phyloP scores from a whole-genome alignment of 768 basidiomycete genomes.

The Lentinus tigrinus region DNA sequence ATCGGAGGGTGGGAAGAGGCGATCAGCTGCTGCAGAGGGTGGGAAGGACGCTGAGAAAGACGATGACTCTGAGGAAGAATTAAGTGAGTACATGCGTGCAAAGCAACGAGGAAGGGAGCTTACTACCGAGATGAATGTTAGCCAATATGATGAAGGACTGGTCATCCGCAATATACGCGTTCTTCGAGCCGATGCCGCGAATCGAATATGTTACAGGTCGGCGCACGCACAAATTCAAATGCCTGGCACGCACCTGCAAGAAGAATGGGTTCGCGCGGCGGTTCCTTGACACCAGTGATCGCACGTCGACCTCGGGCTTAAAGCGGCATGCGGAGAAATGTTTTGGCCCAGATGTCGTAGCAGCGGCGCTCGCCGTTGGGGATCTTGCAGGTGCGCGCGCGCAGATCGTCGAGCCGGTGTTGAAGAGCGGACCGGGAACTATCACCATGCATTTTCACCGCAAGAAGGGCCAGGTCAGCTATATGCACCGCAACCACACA shows the following conservation, averaged over 20 bases:
- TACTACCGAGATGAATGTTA: too few species aligned
- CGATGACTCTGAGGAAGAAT: too few species aligned
- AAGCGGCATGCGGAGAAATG: slow-evolving; percentile 29
- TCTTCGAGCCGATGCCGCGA: slow-evolving; percentile 29
- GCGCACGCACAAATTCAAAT: slow-evolving; percentile 29
- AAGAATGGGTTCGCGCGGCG: slow-evolving; percentile 8
- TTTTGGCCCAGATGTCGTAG: slow-evolving; percentile 31
- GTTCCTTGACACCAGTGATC: slow-evolving; percentile 29
- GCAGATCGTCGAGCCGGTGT: not conserved
- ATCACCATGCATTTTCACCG: slow-evolving; percentile 30
- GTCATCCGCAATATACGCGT: slow-evolving; percentile 35
- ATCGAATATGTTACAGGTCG: slow-evolving; percentile 24
- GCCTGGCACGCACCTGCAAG: slow-evolving; percentile 23
- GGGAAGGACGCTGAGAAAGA: too few species aligned
- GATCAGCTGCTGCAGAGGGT: too few species aligned
- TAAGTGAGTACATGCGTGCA: too few species aligned
- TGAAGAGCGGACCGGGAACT: not conserved
- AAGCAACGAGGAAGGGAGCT: too few species aligned
- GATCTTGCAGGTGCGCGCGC: slow-evolving; percentile 7
- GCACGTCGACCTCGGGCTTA: slow-evolving; percentile 29
- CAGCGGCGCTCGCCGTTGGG: not conserved
- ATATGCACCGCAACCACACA: slow-evolving; percentile 29
- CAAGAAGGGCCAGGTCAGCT: slow-evolving; percentile 30
- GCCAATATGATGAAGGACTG: slow-evolving; percentile 21
- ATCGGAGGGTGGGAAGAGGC: too few species aligned